A percentile compares a stretch with the other conserved stretches of the same genome.
Evolutionary conservation across 2,329 filamentous ascomycete species (phyloP).

Genomic region (Lasiodiplodia sp.): DNA sequence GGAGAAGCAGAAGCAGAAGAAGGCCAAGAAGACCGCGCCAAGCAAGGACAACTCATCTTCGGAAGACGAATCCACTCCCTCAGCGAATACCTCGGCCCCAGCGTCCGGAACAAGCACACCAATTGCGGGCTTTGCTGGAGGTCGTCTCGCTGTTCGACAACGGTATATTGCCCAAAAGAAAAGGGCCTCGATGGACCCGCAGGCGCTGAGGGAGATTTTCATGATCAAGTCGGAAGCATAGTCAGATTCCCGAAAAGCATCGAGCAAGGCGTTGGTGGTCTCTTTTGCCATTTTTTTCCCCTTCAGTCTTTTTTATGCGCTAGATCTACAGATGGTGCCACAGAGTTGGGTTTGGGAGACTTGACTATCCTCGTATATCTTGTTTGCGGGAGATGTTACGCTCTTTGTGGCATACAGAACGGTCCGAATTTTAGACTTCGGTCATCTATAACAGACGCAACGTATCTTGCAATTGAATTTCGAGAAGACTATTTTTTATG

Average conservation of each 20-base stretch:
- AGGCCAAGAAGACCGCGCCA: constrained; percentile 43
- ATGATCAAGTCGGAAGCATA: constrained; percentile 65
- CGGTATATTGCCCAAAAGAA: constrained; percentile 90
- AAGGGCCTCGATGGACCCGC: constrained; percentile 79
- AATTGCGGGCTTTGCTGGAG: constrained; percentile 54
- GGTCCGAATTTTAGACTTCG: too few relatives aligned
- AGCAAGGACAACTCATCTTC: constrained; percentile 33
- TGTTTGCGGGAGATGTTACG: neutral
- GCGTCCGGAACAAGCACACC: constrained; percentile 46
- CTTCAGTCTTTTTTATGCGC: neutral
- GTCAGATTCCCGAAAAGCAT: constrained; percentile 2
- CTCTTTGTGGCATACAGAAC: neutral
- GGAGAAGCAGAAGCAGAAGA: constrained; percentile 49
- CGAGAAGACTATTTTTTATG: neutral
- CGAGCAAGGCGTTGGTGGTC: constrained; percentile 30
- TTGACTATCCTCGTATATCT: neutral
- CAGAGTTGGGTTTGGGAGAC: neutral
- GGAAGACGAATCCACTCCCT: constrained; percentile 39
- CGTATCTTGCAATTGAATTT: too few relatives aligned
- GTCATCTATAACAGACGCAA: too few relatives aligned
- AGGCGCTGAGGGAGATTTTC: constrained; percentile 85
- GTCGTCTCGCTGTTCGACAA: constrained; percentile 76
- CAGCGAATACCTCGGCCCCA: constrained; percentile 52
- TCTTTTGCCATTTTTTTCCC: neutral
- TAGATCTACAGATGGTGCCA: neutral